Percentiles rank a stretch among this genome's conserved stretches.
Conservation (phyloP, 2,329 filamentous ascomycete genomes). For the Diplodia sapinea region DNA sequence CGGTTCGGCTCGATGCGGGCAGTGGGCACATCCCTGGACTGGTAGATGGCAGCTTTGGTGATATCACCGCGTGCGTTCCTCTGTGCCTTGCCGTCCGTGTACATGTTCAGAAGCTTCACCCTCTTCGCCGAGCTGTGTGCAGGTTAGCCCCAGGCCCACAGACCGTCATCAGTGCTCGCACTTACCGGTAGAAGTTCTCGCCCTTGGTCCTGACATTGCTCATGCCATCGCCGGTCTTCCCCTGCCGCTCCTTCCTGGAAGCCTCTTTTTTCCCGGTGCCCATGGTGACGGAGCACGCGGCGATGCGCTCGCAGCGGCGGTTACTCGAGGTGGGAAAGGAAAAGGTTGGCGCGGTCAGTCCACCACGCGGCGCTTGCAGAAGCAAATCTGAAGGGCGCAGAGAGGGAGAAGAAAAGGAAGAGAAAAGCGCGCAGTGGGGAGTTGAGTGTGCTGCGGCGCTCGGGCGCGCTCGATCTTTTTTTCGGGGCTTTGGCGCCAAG, state of each 20-base stretch:
- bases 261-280: slow-evolving; percentile 92
- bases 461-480: slow-evolving; percentile 29
- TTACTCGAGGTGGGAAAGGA: neutral
- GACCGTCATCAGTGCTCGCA: neutral
- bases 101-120: slow-evolving; percentile 86
- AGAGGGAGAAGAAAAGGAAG: slow-evolving; percentile 3
- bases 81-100: slow-evolving; percentile 83
- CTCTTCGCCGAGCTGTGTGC: slow-evolving; percentile 72
- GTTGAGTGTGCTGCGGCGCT: slow-evolving; percentile 18
- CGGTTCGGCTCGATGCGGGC: slow-evolving; percentile 94
- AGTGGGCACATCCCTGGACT: slow-evolving; percentile 79
- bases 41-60: slow-evolving; percentile 80
- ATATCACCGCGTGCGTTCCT: slow-evolving; percentile 85
- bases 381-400: slow-evolving; percentile 10
- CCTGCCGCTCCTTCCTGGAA: slow-evolving; percentile 80
- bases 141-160: slow-evolving; percentile 15
- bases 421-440: slow-evolving; percentile 1
- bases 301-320: neutral
- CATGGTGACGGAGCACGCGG: slow-evolving; percentile 61
- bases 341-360: neutral
- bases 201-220: slow-evolving; percentile 91
- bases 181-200: slow-evolving; percentile 94
- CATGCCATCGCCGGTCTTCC: slow-evolving; percentile 84
- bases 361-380: slow-evolving; percentile 31
- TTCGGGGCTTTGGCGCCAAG: slow-evolving; percentile 26